A percentile compares a stretch with the other conserved stretches of the same genome.
phyloP scores from a whole-genome alignment of 257 asterid genomes.

The Petunia axillaris region DNA sequence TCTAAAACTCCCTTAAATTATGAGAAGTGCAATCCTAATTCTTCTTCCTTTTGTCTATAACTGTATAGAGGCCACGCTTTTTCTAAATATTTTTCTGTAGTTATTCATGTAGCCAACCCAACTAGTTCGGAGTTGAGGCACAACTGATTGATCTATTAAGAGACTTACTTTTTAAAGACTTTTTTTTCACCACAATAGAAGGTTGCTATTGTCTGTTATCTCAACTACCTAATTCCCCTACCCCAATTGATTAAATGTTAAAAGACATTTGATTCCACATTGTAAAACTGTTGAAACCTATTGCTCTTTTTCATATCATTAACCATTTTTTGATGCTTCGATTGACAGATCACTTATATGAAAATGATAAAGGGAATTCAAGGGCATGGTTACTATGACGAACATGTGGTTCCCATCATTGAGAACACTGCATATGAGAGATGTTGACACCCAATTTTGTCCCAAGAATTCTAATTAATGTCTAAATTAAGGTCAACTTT shows the following conservation, averaged over 20 bases:
- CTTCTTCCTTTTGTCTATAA: neutral
- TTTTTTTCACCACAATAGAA: neutral
- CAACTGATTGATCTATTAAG: neutral
- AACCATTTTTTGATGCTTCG: slow-evolving; percentile 19
- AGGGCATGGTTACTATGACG: slow-evolving; percentile 94
- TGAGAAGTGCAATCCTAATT: neutral
- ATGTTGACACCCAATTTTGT: neutral
- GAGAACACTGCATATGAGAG: slow-evolving; percentile 96
- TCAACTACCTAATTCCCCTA: neutral
- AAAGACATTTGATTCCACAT: neutral
- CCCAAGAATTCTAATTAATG: no score
- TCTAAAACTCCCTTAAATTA: neutral
- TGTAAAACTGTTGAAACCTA: neutral
- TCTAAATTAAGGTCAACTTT: no score
- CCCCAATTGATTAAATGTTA: neutral
- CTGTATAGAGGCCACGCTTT: neutral
- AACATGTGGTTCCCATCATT: slow-evolving; percentile 89
- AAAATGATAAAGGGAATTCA: slow-evolving; percentile 97
- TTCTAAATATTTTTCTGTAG: neutral
- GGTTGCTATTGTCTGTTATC: neutral
- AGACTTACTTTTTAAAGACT: neutral
- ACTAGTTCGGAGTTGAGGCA: neutral
- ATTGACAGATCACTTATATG: slow-evolving; percentile 86
- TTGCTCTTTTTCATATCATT: slow-evolving; percentile 15
- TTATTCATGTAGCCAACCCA: neutral